Conservation (phyloP, 2,329 filamentous ascomycete genomes). For the Alternaria solani region DNA sequence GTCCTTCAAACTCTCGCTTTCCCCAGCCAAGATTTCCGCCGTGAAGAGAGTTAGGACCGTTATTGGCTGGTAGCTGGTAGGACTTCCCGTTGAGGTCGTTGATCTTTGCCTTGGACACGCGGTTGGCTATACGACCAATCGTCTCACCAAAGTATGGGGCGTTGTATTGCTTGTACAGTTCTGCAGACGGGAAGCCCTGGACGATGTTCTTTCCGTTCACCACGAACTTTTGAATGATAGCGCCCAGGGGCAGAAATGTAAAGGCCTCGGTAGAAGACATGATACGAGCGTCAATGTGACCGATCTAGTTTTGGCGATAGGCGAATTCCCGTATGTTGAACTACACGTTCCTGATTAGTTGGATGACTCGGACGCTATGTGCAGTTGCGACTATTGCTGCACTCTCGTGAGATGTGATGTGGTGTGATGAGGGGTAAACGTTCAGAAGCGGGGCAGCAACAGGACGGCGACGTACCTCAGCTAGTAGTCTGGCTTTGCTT, state of each 20-base stretch:
- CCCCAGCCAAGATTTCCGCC: slow-evolving; percentile 75
- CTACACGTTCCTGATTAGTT: slow-evolving; percentile 16
- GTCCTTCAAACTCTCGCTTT: slow-evolving; percentile 78
- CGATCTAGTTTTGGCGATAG: slow-evolving; percentile 4
- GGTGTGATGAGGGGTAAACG: slow-evolving; percentile 23
- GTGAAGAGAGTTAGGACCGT: slow-evolving; percentile 73
- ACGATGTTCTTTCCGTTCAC: slow-evolving; percentile 86
- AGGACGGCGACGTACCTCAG: slow-evolving; percentile 27
- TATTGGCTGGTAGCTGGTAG: slow-evolving; percentile 77
- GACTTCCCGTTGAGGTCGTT: slow-evolving; percentile 73
- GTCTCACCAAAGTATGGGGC: slow-evolving; percentile 88
- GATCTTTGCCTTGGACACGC: slow-evolving; percentile 76
- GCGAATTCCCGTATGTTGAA: not conserved
- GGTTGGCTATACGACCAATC: slow-evolving; percentile 85
- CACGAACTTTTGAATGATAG: slow-evolving; percentile 81
- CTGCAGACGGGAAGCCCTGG: slow-evolving; percentile 78
- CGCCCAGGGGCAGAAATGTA: slow-evolving; percentile 76
- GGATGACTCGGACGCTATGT: not conserved
- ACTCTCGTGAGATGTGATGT: slow-evolving; percentile 10
- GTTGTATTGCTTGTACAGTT: slow-evolving; percentile 79
- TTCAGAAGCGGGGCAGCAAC: slow-evolving; percentile 24
- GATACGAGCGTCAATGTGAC: slow-evolving; percentile 10
- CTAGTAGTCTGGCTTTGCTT: slow-evolving; percentile 3
- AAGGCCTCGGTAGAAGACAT: slow-evolving; percentile 48
- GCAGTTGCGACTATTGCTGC: slow-evolving; percentile 1